A percentile compares a stretch with the other conserved stretches of the same genome.
Evolutionary conservation across 495 filamentous ascomycete genomes (phyloP).

Genomic region (Podospora conica): DNA sequence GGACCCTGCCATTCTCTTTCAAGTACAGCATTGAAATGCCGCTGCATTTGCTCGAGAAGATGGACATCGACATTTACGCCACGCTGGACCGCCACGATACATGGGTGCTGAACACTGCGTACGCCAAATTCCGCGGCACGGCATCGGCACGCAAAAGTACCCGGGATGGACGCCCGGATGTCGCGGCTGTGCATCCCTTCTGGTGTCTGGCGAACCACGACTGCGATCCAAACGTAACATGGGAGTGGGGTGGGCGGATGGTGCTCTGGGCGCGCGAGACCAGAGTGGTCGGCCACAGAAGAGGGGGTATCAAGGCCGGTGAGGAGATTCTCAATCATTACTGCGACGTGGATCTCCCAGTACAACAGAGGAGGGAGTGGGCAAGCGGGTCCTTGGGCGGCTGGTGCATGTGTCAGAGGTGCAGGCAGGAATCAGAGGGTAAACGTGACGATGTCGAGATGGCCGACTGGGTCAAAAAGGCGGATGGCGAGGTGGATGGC

Average conservation of each 20-base stretch:
- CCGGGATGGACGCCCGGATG: constrained; percentile 67
- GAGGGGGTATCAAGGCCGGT: constrained; percentile 61
- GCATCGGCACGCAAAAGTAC: constrained; percentile 74
- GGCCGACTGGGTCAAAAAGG: not conserved
- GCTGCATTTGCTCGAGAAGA: constrained; percentile 79
- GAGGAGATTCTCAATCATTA: constrained; percentile 91
- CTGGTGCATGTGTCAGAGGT: constrained; percentile 74
- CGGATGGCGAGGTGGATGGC: not conserved
- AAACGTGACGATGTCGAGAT: constrained; percentile 6
- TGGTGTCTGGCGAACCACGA: constrained; percentile 78
- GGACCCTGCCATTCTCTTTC: constrained; percentile 85
- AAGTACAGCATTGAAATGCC: constrained; percentile 74
- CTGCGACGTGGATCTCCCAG: constrained; percentile 75
- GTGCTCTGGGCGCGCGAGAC: constrained; percentile 51
- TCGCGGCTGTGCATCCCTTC: constrained; percentile 58
- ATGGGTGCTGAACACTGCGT: constrained; percentile 93
- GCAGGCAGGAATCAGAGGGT: constrained; percentile 45
- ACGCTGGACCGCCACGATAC: constrained; percentile 60
- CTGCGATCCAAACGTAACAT: constrained; percentile 87
- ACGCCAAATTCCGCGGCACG: constrained; percentile 87
- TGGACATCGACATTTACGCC: constrained; percentile 81
- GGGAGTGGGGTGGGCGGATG: constrained; percentile 90
- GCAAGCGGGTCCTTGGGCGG: constrained; percentile 79
- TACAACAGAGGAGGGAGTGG: constrained; percentile 82
- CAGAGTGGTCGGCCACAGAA: constrained; percentile 30